These are phyloP conservation scores for Cutaneotrichosporon dermatis DNA, from an alignment of 1,284 basidiomycete species.

Conservation along the genomic window DNA sequence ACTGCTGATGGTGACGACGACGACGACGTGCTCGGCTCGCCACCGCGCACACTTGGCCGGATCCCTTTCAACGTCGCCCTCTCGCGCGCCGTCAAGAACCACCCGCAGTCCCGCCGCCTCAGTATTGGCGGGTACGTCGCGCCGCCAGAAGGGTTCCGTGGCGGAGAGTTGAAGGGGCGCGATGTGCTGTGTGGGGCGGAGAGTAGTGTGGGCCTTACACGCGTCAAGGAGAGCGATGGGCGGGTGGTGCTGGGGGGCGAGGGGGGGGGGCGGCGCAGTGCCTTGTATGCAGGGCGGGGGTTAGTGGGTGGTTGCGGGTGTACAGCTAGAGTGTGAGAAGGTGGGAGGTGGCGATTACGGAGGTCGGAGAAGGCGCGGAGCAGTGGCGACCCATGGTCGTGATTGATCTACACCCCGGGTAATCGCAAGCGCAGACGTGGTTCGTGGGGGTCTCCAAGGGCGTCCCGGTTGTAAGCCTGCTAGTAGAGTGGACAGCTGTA, in stretches of 20 bases:
- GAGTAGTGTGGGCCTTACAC: background rate
- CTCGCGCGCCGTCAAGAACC: slow-evolving; percentile 25
- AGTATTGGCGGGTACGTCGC: slow-evolving; percentile 29
- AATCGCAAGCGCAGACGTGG: too few species aligned
- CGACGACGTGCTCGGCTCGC: background rate
- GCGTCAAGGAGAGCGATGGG: background rate
- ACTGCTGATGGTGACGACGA: background rate
- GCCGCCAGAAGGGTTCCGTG: slow-evolving; percentile 13
- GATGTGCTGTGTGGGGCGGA: slow-evolving; percentile 7
- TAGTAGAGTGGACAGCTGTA: too few species aligned
- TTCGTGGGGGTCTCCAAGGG: too few species aligned
- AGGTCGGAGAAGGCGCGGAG: too few species aligned
- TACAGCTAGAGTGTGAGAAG: slow-evolving; percentile 2
- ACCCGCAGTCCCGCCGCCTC: slow-evolving; percentile 24
- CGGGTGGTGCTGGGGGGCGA: background rate
- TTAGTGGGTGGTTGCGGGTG: slow-evolving; percentile 21
- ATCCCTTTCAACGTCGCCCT: slow-evolving; percentile 28
- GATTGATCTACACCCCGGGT: too few species aligned
- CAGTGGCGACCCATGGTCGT: too few species aligned
- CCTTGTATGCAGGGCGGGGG: slow-evolving; percentile 16
- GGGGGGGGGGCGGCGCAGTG: slow-evolving; percentile 2
- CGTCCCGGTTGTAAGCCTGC: too few species aligned
- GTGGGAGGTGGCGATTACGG: too few species aligned
- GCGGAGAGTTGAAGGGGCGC: slow-evolving; percentile 24
- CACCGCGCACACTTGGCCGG: background rate